Percentiles rank a stretch among this genome's conserved stretches.
Conservation (phyloP, 2,329 filamentous ascomycete genomes). For the Penicillium brevicompactum region DNA sequence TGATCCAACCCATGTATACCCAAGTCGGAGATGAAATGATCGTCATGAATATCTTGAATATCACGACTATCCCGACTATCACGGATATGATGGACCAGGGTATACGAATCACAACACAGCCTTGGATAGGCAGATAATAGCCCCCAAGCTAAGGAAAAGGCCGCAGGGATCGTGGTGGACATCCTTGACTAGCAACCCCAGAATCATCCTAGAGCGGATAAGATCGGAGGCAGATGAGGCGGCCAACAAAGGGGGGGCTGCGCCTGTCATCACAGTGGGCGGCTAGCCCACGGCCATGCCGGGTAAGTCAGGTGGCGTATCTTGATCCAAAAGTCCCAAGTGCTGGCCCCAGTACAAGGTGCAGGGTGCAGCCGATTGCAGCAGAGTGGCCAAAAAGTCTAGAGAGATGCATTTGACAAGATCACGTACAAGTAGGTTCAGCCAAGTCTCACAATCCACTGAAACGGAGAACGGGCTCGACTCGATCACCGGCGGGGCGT, state of each 20-base stretch:
- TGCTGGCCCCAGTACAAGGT: conserved; percentile 2
- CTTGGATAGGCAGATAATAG: neutral
- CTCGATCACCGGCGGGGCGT: conserved; percentile 28
- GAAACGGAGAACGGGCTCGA: conserved; percentile 20
- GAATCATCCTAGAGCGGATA: conserved; percentile 21
- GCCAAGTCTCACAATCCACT: conserved; percentile 12
- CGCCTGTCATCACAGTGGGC: neutral
- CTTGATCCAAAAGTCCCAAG: neutral
- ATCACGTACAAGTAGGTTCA: conserved; percentile 11
- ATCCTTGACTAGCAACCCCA: conserved; percentile 21
- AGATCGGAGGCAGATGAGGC: conserved; percentile 18
- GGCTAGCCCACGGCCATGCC: neutral
- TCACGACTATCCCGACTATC: neutral
- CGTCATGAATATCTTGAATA: neutral
- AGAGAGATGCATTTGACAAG: neutral
- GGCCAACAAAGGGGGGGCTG: conserved; percentile 12
- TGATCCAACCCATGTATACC: neutral
- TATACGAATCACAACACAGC: conserved; percentile 1
- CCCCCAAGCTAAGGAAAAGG: neutral
- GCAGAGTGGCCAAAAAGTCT: neutral
- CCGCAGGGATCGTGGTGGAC: conserved; percentile 6
- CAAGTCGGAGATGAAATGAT: neutral
- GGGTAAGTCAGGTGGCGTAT: neutral
- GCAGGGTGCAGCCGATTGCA: neutral
- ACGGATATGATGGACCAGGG: neutral